Conservation (phyloP, 441 rosid species). For the Mallotus japonicus region DNA sequence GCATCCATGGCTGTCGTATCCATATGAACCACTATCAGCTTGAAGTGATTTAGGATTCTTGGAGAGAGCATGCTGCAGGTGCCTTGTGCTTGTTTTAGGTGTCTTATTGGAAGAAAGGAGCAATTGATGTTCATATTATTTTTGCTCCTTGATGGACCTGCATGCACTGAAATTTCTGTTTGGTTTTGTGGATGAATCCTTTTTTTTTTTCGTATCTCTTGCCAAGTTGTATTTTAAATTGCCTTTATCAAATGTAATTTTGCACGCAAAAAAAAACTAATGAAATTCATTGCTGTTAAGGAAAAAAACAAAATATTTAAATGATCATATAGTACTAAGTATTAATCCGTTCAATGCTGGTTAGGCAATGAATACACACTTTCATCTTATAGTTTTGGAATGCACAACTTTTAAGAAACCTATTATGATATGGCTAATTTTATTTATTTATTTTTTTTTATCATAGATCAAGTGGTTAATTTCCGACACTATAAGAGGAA, state of each 20-base stretch:
- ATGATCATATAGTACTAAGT: too few species aligned
- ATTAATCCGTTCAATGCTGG: too few species aligned
- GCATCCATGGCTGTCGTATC: conserved; percentile 88
- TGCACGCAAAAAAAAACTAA: conserved; percentile 22
- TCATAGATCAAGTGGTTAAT: too few species aligned
- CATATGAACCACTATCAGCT: conserved; percentile 93
- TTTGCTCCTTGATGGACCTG: conserved; percentile 12
- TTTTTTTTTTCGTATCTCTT: conserved; percentile 11
- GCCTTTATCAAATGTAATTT: conserved; percentile 35
- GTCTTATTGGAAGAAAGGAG: conserved; percentile 24
- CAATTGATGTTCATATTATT: conserved; percentile 8
- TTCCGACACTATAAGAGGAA: too few species aligned
- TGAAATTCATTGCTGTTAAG: too few species aligned
- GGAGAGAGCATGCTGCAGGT: conserved; percentile 12
- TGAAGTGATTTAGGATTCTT: conserved; percentile 30
- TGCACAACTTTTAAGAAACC: too few species aligned
- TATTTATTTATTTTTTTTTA: too few species aligned
- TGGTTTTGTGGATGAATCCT: conserved; percentile 31
- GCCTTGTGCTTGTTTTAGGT: conserved; percentile 1
- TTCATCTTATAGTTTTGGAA: too few species aligned
- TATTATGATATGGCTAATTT: too few species aligned
- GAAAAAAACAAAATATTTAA: too few species aligned
- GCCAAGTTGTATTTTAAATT: conserved; percentile 35
- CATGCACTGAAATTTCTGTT: conserved; percentile 38
- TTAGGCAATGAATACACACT: too few species aligned